These are phyloP conservation scores for Penicillium lagena DNA, from an alignment of 495 filamentous ascomycete genomes.

Conservation along the genomic window DNA sequence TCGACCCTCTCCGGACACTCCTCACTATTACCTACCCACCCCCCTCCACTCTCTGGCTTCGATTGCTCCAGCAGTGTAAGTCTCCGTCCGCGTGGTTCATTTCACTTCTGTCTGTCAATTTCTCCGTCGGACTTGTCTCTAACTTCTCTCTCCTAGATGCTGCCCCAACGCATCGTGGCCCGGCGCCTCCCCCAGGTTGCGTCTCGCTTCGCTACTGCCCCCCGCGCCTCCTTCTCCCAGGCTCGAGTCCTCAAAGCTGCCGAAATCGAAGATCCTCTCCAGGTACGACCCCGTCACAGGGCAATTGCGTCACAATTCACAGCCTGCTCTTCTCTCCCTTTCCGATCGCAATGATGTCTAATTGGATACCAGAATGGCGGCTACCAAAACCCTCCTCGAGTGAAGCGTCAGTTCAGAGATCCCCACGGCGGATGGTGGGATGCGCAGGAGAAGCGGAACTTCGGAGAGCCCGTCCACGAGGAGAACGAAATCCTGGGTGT, in stretches of 20 bases:
- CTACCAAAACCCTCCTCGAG: constrained; percentile 78
- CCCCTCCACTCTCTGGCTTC: constrained; percentile 9
- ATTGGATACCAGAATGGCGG: constrained; percentile 66
- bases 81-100: too few species aligned
- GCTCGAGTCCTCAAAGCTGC: constrained; percentile 44
- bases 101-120: constrained; percentile 16
- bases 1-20: constrained; percentile 19
- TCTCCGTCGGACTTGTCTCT: not conserved
- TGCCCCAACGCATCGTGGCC: constrained; percentile 53
- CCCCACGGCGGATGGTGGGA: constrained; percentile 97
- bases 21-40: constrained; percentile 14
- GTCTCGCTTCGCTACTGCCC: constrained; percentile 41
- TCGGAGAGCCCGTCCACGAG: constrained; percentile 91
- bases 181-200: constrained; percentile 41
- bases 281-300: constrained; percentile 48
- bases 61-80: too few species aligned
- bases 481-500: constrained; percentile 93
- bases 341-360: constrained; percentile 1
- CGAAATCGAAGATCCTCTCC: constrained; percentile 66
- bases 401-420: constrained; percentile 86
- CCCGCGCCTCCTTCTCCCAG: constrained; percentile 49
- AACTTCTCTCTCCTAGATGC: constrained; percentile 44
- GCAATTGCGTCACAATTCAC: not conserved
- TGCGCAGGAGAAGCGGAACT: constrained; percentile 93
- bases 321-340: not conserved